Conservation (phyloP, 495 filamentous ascomycete species). For the Hypoxylon crocopeplum region DNA sequence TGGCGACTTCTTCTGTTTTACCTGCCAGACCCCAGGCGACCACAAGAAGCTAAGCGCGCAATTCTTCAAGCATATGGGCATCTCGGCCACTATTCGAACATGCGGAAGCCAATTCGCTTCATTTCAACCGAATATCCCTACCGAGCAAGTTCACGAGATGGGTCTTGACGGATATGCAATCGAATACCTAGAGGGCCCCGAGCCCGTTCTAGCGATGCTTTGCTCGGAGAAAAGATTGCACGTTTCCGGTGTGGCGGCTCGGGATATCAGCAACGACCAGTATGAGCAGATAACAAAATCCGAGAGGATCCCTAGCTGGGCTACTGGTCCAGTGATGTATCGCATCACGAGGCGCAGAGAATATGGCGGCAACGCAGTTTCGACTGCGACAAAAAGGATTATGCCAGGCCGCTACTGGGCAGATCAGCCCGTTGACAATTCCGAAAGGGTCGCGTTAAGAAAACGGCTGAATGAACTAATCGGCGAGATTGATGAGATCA, state of each 20-base stretch:
- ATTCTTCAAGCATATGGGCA: conserved; percentile 59
- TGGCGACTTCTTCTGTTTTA: conserved; percentile 75
- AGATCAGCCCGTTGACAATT: conserved; percentile 72
- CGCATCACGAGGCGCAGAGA: conserved; percentile 69
- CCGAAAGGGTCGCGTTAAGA: conserved; percentile 60
- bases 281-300: conserved; percentile 62
- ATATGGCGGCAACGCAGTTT: conserved; percentile 72
- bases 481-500: conserved; percentile 44
- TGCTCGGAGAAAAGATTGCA: conserved; percentile 72
- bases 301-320: conserved; percentile 63
- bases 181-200: conserved; percentile 80
- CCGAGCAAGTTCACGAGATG: conserved; percentile 55
- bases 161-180: conserved; percentile 83
- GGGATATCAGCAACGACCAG: conserved; percentile 68
- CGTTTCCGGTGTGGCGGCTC: conserved; percentile 65
- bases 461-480: conserved; percentile 43
- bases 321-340: conserved; percentile 65
- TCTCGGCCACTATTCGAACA: conserved; percentile 71
- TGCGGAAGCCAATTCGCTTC: conserved; percentile 54
- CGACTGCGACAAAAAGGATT: conserved; percentile 66
- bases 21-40: conserved; percentile 73
- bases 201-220: conserved; percentile 85
- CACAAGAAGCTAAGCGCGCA: conserved; percentile 70
- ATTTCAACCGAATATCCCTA: conserved; percentile 63
- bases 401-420: conserved; percentile 71